These are phyloP conservation scores for Sideroxylon spinosum DNA, from an alignment of 179 eudicot genomes.

Conservation along the genomic window DNA sequence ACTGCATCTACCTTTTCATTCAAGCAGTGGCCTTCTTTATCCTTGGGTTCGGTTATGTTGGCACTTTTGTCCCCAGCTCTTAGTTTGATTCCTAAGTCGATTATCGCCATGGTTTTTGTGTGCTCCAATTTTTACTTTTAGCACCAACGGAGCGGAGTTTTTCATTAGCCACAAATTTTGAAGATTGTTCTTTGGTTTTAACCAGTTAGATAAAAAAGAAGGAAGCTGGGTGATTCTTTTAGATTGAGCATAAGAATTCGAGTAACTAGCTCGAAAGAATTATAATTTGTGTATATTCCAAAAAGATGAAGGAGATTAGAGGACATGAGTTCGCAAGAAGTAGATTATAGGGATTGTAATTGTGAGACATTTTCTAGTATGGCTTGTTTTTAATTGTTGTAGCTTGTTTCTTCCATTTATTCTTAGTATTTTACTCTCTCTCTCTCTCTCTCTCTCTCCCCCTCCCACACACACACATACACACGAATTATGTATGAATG, in stretches of 20 bases:
- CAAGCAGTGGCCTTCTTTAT: constrained; percentile 46
- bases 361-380: too few relatives aligned
- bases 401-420: too few relatives aligned
- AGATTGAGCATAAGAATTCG: constrained; percentile 5
- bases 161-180: background rate
- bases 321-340: background rate
- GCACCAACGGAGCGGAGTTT: background rate
- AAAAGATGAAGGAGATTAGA: background rate
- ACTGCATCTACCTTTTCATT: constrained; percentile 39
- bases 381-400: too few relatives aligned
- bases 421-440: too few relatives aligned
- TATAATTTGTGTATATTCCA: background rate
- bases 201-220: background rate
- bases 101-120: background rate
- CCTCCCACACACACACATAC: too few relatives aligned
- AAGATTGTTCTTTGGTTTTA: background rate
- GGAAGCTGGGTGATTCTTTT: constrained; percentile 6
- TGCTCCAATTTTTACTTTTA: background rate
- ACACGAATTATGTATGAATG: too few relatives aligned
- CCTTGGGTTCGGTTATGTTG: constrained; percentile 43
- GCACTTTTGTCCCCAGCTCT: constrained; percentile 46
- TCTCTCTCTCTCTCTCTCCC: too few relatives aligned
- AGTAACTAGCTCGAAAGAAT: constrained; percentile 11
- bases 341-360: too few relatives aligned
- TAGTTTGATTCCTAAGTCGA: constrained; percentile 2